Base-by-base conservation (phyloP, 345 rosid species). In the Bretschneidera sinensis region DNA sequence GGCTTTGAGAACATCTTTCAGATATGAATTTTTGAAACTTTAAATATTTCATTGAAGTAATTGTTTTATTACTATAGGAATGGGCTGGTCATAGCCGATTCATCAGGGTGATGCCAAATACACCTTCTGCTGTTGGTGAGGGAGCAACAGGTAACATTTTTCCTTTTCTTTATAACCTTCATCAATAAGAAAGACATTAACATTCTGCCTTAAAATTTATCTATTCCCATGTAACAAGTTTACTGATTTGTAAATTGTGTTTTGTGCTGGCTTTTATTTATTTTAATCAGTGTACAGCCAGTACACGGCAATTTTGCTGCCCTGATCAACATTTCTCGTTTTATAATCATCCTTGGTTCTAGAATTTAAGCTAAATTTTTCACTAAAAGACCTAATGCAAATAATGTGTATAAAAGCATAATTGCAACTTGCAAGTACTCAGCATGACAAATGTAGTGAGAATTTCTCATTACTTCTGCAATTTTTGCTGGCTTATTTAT, bases 71-170 rank as follows among this genome's bases (percentile, higher is more conserved):
- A 60, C 53, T 24, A 48, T 66, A 94, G 96, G 92, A 80, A 57
- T 94, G 96, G 97, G 81, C 96, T 71, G 89, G 92, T 63, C 91
- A 82, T 31, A 75, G 77, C 48, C 83, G 92, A 53, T 82, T 90
- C 61, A 75, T 90, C 51, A 79, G 99, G 70, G 96, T 80, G 67
- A 83, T 94, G 89, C 97, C 99, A 31, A 94, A 94, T 70, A 90
- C 97, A 50, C 95, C 97, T 51, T 80, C 95, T 24, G 92, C 96
- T 6, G 95, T 94, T 48, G 87, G 95, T 6, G 86, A 81, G 79
- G 99, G 83, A 54, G 97, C 96, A 21, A 39, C 96, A 72, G 92
- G 95, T 88, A 35, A 9, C 17, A 45, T 21, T 61, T 24, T n/a
- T 0, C 21, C 14, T 54, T 63, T 66, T 28, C 8, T 3, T 28